phyloP scores from a whole-genome alignment of 768 basidiomycete species.

The Naganishia friedmannii region DNA sequence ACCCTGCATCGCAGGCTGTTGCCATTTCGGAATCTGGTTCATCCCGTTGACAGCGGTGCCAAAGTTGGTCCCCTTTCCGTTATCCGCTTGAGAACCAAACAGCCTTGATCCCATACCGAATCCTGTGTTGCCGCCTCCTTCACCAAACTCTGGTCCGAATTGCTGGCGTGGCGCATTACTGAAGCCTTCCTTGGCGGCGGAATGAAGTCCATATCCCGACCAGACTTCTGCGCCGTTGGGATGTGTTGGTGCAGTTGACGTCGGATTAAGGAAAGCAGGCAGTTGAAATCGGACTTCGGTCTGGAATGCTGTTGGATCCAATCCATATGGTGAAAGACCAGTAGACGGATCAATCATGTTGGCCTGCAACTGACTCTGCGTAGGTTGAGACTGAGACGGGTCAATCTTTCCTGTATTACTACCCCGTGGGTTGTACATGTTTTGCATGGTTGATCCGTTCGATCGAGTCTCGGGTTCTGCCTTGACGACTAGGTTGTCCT shows the following conservation, averaged over 20 bases:
- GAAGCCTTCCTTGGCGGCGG: slow-evolving; percentile 33
- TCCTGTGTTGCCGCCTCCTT: slow-evolving; percentile 8
- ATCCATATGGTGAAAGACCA: slow-evolving; percentile 30
- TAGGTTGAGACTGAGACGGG: slow-evolving; percentile 34
- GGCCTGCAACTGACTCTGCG: neutral
- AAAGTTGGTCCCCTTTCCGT: neutral
- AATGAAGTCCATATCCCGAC: slow-evolving; percentile 40
- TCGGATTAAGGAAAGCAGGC: slow-evolving; percentile 33
- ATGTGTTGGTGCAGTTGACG: slow-evolving; percentile 37
- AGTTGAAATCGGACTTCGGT: slow-evolving; percentile 43
- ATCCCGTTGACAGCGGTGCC: slow-evolving; percentile 1
- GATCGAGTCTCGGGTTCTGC: neutral
- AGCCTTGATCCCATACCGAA: slow-evolving; percentile 20
- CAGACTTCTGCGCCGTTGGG: slow-evolving; percentile 51
- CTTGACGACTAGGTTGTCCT: slow-evolving; percentile 26
- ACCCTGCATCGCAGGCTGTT: slow-evolving; percentile 8
- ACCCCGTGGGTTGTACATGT: neutral
- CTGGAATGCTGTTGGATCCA: slow-evolving; percentile 50
- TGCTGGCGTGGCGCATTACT: slow-evolving; percentile 34
- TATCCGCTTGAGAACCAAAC: slow-evolving; percentile 9
- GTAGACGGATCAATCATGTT: neutral
- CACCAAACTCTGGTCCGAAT: slow-evolving; percentile 1
- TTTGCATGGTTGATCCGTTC: neutral
- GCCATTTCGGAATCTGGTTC: slow-evolving; percentile 1
- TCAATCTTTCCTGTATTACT: slow-evolving; percentile 8